A percentile compares a stretch with the other conserved stretches of the same genome.
phyloP scores from a whole-genome alignment of 148 eudicot genomes.

The Diospyros kaki region DNA sequence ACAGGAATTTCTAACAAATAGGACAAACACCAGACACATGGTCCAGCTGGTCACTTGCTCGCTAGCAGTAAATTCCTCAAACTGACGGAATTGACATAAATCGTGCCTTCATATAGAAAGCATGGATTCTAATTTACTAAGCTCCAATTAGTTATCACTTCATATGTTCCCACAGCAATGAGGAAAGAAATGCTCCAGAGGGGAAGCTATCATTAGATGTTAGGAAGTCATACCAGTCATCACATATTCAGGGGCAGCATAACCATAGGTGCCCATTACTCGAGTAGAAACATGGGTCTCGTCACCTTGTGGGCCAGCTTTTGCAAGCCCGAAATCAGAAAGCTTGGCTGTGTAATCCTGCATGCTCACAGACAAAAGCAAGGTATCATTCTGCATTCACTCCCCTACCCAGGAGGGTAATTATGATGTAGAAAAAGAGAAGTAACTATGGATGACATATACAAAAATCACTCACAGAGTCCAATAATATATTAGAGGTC shows the following conservation, averaged over 20 bases:
- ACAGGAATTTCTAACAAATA: background rate
- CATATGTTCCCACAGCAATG: background rate
- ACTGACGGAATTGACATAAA: background rate
- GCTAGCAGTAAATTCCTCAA: background rate
- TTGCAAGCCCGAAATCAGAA: conserved; percentile 95
- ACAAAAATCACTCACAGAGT: conserved; percentile 51
- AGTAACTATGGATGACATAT: no score
- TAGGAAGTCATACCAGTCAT: conserved; percentile 78
- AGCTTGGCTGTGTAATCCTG: conserved; percentile 90
- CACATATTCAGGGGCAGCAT: conserved; percentile 97
- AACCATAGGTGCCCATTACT: conserved; percentile 98
- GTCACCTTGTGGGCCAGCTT: conserved; percentile 97
- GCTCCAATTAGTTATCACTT: background rate
- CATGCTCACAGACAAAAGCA: conserved; percentile 5
- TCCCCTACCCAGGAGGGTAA: background rate
- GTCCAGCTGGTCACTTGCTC: background rate
- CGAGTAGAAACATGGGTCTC: conserved; percentile 95
- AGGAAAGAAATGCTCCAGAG: background rate
- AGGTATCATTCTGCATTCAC: background rate
- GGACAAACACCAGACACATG: background rate
- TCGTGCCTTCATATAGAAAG: background rate
- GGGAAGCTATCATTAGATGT: background rate
- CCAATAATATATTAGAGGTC: conserved; percentile 84
- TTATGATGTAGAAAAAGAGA: background rate
- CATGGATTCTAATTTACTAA: background rate